These are phyloP conservation scores for Parathielavia hyrcaniae DNA, from an alignment of 495 filamentous ascomycete species.

Conservation along the genomic window DNA sequence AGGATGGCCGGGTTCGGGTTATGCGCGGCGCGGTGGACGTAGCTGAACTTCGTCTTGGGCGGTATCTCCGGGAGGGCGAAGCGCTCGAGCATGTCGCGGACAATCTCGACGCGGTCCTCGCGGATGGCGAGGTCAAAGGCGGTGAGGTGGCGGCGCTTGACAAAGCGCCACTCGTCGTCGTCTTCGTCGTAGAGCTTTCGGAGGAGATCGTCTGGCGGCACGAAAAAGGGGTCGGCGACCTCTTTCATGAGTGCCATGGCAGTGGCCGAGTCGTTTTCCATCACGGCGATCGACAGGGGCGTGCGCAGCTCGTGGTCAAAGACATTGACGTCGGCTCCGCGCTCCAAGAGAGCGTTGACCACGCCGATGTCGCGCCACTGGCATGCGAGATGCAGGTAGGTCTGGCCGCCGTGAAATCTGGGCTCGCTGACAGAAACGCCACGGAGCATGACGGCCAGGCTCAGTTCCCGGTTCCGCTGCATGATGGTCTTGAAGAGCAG, in stretches of 20 bases:
- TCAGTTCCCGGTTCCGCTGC: conserved; percentile 22
- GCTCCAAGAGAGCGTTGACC: conserved; percentile 23
- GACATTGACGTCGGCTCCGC: conserved; percentile 26
- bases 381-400: conserved; percentile 27
- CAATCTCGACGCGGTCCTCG: conserved; percentile 19
- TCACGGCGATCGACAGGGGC: conserved; percentile 24
- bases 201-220: conserved; percentile 23
- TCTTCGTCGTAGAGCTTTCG: conserved; percentile 10
- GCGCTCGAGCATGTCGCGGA: conserved; percentile 23
- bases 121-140: conserved; percentile 28
- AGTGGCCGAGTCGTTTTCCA: conserved; percentile 16
- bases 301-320: conserved; percentile 26
- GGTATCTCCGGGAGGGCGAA: conserved; percentile 20
- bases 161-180: conserved; percentile 17
- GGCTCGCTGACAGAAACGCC: conserved; percentile 22
- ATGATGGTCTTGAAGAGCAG: conserved; percentile 22
- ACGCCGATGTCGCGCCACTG: conserved; percentile 24
- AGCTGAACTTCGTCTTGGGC: conserved; percentile 10
- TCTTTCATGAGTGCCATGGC: conserved; percentile 22
- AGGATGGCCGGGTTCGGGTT: conserved; percentile 23
- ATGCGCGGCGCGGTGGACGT: conserved; percentile 23
- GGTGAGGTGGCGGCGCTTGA: conserved; percentile 18
- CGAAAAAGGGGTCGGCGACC: conserved; percentile 25
- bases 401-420: conserved; percentile 21
- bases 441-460: conserved; percentile 23